A percentile compares a stretch with the other conserved stretches of the same genome.
Conservation (phyloP, 768 basidiomycete genomes). For the Leucocoprinus sp. region DNA sequence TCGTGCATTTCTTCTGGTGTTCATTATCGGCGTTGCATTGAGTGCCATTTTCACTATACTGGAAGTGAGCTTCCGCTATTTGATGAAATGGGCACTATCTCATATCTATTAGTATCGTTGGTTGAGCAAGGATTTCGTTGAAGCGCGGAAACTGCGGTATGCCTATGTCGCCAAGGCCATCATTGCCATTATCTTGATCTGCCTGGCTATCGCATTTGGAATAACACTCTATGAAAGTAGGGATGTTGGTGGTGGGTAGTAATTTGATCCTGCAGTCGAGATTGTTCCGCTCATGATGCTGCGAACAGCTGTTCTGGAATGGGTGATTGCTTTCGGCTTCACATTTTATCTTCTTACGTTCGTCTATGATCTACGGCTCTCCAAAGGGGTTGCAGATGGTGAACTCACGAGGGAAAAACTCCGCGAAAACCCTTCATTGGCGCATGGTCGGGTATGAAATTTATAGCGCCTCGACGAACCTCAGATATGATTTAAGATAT, state of each 20-base stretch:
- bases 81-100: not conserved
- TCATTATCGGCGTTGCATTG: constrained; percentile 63
- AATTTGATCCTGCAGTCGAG: not conserved
- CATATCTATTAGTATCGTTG: constrained; percentile 43
- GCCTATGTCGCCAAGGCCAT: constrained; percentile 58
- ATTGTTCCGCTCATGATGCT: constrained; percentile 1
- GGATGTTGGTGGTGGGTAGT: constrained; percentile 42
- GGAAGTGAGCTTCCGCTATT: constrained; percentile 36
- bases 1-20: constrained; percentile 56
- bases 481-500: too few species aligned
- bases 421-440: constrained; percentile 7
- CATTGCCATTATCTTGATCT: constrained; percentile 50
- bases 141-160: constrained; percentile 33
- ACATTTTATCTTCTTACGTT: constrained; percentile 70
- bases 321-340: constrained; percentile 65
- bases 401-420: constrained; percentile 31
- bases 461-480: too few species aligned
- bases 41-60: constrained; percentile 68
- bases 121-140: constrained; percentile 49
- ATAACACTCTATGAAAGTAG: constrained; percentile 35
- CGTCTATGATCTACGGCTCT: constrained; percentile 58
- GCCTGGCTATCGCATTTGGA: constrained; percentile 57
- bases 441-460: constrained; percentile 5
- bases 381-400: constrained; percentile 43
- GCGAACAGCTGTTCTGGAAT: constrained; percentile 56